Conservation (phyloP, 2,329 filamentous ascomycete species). For the Xylariomycetidae sp. region DNA sequence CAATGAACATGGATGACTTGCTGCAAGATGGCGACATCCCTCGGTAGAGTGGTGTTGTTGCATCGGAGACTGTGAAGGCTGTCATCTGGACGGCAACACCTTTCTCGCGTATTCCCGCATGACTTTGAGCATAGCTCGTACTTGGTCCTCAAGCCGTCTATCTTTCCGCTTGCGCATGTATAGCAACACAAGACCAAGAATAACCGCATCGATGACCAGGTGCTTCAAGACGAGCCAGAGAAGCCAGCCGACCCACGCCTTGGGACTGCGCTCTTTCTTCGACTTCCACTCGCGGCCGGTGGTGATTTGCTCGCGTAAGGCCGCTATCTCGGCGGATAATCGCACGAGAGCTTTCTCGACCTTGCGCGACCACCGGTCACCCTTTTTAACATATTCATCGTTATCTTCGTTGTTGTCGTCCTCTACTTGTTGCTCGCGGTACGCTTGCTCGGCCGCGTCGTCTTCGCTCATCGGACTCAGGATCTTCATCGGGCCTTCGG, state of each 20-base stretch:
- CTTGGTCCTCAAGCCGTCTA: constrained; percentile 64
- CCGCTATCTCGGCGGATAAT: constrained; percentile 87
- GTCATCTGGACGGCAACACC: constrained; percentile 51
- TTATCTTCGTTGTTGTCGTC: constrained; percentile 35
- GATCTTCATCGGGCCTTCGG: constrained; percentile 58
- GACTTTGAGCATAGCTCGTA: constrained; percentile 56
- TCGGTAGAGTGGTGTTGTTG: no score
- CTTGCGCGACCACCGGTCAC: constrained; percentile 66
- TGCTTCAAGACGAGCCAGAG: constrained; percentile 68
- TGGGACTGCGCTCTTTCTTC: constrained; percentile 56
- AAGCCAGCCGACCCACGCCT: constrained; percentile 65
- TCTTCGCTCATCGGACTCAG: constrained; percentile 83
- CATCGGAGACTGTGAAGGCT: no score
- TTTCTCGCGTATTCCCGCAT: constrained; percentile 53
- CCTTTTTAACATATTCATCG: constrained; percentile 34
- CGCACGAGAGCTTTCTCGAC: constrained; percentile 83
- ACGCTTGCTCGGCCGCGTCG: constrained; percentile 58
- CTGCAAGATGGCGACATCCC: no score
- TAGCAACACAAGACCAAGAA: constrained; percentile 59
- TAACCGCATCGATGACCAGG: constrained; percentile 61
- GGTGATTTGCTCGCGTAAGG: constrained; percentile 84
- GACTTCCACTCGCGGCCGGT: constrained; percentile 65
- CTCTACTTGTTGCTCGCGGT: constrained; percentile 42
- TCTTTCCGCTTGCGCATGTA: constrained; percentile 71
- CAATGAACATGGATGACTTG: constrained; percentile 1